Evolutionary conservation across 108 stramenopile genomes (phyloP).

Genomic region (Skeletonema tropicum): DNA sequence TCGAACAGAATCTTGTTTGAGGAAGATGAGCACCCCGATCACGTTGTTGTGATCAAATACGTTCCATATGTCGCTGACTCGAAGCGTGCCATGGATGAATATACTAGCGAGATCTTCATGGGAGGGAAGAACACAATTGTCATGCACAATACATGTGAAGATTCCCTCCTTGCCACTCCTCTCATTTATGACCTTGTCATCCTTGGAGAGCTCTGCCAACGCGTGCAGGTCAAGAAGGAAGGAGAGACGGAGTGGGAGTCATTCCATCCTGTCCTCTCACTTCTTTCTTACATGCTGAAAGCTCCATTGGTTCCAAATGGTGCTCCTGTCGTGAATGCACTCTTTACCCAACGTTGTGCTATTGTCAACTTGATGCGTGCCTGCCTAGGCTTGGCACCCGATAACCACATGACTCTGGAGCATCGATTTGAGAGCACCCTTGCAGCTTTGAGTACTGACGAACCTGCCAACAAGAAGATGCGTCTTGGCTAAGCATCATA

Average conservation of each 20-base stretch:
- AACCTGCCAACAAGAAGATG: constrained; percentile 38
- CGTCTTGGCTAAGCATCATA: constrained; percentile 20
- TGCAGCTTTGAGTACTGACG: constrained; percentile 36
- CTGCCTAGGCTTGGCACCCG: constrained; percentile 92
- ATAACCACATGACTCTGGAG: constrained; percentile 96
- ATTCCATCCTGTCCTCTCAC: constrained; percentile 94
- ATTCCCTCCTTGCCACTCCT: constrained; percentile 95
- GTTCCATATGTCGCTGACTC: constrained; percentile 98
- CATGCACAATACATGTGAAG: constrained; percentile 99
- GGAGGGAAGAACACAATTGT: constrained; percentile 97
- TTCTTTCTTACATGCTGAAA: constrained; percentile 98
- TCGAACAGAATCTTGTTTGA: constrained; percentile 95
- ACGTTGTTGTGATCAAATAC: constrained; percentile 97
- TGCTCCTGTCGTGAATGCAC: constrained; percentile 97
- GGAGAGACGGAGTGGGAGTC: constrained; percentile 79
- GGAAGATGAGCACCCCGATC: constrained; percentile 97
- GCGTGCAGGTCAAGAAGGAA: constrained; percentile 85
- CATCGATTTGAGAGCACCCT: constrained; percentile 85
- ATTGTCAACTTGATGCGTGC: constrained; percentile 96
- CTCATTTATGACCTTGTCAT: constrained; percentile 97
- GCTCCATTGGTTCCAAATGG: constrained; percentile 96
- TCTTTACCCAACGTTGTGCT: constrained; percentile 95
- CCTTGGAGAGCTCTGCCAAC: constrained; percentile 92
- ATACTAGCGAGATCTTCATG: constrained; percentile 99
- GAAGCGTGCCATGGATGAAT: constrained; percentile 99